phyloP scores from a whole-genome alignment of 176 grass and related monocot genomes.

The Zizania latifolia region DNA sequence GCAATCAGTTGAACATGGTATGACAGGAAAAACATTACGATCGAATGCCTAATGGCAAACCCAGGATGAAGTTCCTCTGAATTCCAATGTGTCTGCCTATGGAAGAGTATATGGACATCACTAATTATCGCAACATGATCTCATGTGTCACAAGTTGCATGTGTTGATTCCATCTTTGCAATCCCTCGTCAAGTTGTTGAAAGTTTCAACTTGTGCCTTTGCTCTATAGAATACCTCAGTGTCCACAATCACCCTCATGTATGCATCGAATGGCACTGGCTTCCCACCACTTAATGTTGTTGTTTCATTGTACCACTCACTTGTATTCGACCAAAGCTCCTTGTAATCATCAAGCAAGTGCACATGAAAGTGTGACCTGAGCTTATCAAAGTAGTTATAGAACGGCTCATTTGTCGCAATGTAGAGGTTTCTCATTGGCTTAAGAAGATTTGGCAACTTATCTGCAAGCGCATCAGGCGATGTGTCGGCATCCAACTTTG shows the following conservation, averaged over 20 bases:
- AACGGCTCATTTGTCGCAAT: constrained; percentile 86
- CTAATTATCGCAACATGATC: constrained; percentile 15
- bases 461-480: constrained; percentile 55
- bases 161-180: constrained; percentile 97
- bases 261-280: constrained; percentile 66
- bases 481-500: constrained; percentile 73
- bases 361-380: constrained; percentile 78
- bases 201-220: constrained; percentile 72
- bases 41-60: constrained; percentile 35
- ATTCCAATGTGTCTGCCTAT: constrained; percentile 15
- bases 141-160: constrained; percentile 53
- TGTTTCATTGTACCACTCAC: constrained; percentile 92
- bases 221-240: constrained; percentile 83
- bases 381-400: constrained; percentile 84
- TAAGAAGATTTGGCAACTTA: constrained; percentile 62
- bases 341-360: constrained; percentile 97
- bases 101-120: constrained; percentile 33
- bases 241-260: constrained; percentile 89
- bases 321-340: constrained; percentile 70
- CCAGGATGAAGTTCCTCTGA: constrained; percentile 28
- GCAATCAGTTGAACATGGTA: constrained; percentile 31
- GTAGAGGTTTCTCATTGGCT: constrained; percentile 64
- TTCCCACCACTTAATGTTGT: constrained; percentile 47
- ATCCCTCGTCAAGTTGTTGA: constrained; percentile 93
- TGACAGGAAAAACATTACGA: constrained; percentile 23